Evolutionary conservation across 768 basidiomycete genomes (phyloP), one percentile per base, ranked within the genome.

Genomic region (Antrodiella citrinella): DNA sequence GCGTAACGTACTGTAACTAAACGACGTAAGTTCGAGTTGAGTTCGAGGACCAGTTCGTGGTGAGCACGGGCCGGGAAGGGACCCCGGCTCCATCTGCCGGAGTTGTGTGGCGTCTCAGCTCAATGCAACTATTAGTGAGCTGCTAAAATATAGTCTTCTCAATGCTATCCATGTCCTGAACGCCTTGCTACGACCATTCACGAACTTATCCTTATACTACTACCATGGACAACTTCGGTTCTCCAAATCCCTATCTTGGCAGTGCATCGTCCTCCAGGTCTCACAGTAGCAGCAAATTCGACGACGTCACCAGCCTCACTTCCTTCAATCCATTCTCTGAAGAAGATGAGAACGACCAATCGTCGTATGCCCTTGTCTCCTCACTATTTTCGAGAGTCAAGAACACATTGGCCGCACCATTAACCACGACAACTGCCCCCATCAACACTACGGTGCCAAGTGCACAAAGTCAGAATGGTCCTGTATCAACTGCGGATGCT

Each of bases 271-370:
- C 77, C 10, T 78, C 76, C 19, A 71, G 81, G 60, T 84, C 84
- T 11, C 74, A 81, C 56, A 81, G 79, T 65, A 81, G 74, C 64
- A 75, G 76, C 25, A 82, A 75, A 59, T 64, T 70, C 7, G 72
- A 83, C 46, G 88, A 88, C 71, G 75, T 83, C 41, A 75, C 77
- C 42, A 80, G 81, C 60, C 69, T 93, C 50, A 93, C 91, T 23
- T 87, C 87, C 45, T 91, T 86, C 74, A 92, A 92, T 63, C 89
- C 89, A 4, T 93, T 91, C 70, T 81, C 86, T n/a, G 88, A 91
- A 62, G 91, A 93, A 63, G 90, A 92, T 62, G 91, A 92, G 66
- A 80, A 89, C 62, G 90, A 91, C 56, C 84, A 88, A 58, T 85
- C 88, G 5, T 91, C 87, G 13, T 91, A 90, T 63, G 83, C 87